phyloP scores from a whole-genome alignment of 192 early-diverging fungal species.

The Gigaspora rosea region DNA sequence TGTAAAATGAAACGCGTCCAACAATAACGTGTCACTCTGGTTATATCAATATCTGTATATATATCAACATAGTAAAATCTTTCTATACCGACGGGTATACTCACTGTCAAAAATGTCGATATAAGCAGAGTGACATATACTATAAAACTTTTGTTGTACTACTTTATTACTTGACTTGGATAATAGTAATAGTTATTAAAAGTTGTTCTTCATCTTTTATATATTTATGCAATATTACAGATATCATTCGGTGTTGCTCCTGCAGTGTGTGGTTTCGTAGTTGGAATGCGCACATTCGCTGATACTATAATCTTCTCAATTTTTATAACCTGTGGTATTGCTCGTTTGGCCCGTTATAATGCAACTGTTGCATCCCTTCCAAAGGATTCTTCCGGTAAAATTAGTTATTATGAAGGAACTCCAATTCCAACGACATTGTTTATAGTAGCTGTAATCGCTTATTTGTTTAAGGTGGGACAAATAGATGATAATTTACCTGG shows the following conservation, averaged over 20 bases:
- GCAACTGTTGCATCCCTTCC: constrained; percentile 80
- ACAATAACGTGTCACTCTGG: background rate
- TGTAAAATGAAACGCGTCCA: background rate
- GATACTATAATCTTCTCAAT: constrained; percentile 77
- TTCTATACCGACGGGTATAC: no score
- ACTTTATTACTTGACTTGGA: no score
- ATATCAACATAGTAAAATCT: no score
- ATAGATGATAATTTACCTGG: constrained; percentile 63
- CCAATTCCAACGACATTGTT: constrained; percentile 82
- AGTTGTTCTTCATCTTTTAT: no score
- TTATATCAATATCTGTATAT: no score
- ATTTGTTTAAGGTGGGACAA: constrained; percentile 52
- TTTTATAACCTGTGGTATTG: constrained; percentile 86
- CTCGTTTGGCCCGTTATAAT: constrained; percentile 86
- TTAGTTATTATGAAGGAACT: constrained; percentile 85
- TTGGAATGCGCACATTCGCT: constrained; percentile 81
- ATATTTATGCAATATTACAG: constrained; percentile 31
- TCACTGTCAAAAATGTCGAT: no score
- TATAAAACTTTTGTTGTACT: background rate
- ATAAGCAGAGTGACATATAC: no score
- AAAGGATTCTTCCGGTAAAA: constrained; percentile 76
- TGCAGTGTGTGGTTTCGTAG: constrained; percentile 78
- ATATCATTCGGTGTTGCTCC: constrained; percentile 79
- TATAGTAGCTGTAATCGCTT: constrained; percentile 68
- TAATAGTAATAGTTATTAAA: no score